Evolutionary conservation across 441 rosid species (phyloP).

Genomic region (Jatropha podagrica): DNA sequence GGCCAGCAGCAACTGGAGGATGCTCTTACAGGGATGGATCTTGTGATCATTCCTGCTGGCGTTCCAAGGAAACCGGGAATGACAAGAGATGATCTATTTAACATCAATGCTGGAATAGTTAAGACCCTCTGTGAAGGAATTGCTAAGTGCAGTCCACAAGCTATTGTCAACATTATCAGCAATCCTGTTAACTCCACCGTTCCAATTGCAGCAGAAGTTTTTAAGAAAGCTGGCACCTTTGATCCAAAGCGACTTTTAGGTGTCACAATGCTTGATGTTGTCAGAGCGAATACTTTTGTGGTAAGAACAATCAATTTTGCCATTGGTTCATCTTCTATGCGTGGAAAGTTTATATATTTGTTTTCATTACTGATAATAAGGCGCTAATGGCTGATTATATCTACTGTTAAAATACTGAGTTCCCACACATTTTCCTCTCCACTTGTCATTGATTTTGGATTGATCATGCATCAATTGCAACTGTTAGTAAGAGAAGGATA

Average conservation of each 20-base stretch:
- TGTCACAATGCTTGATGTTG: conserved; percentile 91
- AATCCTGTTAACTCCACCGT: conserved; percentile 95
- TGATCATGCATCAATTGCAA: background rate
- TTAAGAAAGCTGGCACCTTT: conserved; percentile 78
- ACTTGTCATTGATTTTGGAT: no score
- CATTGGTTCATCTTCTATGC: background rate
- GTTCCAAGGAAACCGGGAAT: conserved; percentile 98
- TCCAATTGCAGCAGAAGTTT: conserved; percentile 89
- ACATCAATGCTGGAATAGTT: conserved; percentile 92
- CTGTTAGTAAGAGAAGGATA: background rate
- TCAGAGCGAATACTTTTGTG: conserved; percentile 93
- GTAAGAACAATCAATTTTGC: conserved; percentile 32
- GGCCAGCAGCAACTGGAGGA: conserved; percentile 74
- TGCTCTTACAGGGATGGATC: conserved; percentile 82
- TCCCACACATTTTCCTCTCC: no score
- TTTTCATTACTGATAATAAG: background rate
- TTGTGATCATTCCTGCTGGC: conserved; percentile 92
- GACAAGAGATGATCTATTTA: conserved; percentile 97
- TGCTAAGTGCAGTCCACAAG: conserved; percentile 78
- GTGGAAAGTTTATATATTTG: background rate
- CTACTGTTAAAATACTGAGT: background rate
- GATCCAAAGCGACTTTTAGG: conserved; percentile 83
- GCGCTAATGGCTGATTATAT: background rate
- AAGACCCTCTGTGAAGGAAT: conserved; percentile 83
- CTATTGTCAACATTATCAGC: conserved; percentile 84